Base-by-base conservation (phyloP, 2,329 filamentous ascomycete species). In the Penicillium digitatum region DNA sequence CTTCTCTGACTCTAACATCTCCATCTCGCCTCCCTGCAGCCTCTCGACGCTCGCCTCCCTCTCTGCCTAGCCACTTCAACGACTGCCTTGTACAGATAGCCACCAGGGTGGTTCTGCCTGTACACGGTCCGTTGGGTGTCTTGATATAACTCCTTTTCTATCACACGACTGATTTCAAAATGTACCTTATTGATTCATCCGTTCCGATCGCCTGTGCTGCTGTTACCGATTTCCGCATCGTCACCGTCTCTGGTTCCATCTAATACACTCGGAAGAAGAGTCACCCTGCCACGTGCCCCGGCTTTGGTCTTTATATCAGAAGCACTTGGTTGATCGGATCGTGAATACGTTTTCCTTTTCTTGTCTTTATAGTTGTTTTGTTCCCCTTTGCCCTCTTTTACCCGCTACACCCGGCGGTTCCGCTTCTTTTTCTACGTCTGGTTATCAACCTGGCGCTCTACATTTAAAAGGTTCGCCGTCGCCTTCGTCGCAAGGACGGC, bases 131-230 rank as follows among this genome's bases (percentile, higher is more conserved):
- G 65, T 63, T 66, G 62, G 63, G 67, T 66, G 59, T 59, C 57
- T 62, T 60, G 63, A 58, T 61, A 61, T 61, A 64, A 63, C 40
- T 35, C 38, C 38, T 35, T 59, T 56, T 51, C 37, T n/a, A 42
- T 42, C 27, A 54, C 29, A 48, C 35, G n/a, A 34, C 44, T 40
- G 20, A 20, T 60, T 62, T 64, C 72, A 74, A 74, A 67, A 74
- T 74, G 72, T 74, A 74, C 69, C 60, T 55, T 73, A 66, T 67
- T 72, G 68, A 54, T 56, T 63, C 65, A 59, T 57, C 60, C 60
- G 65, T 66, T 66, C 72, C 71, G 71, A 71, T 74, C 71, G 63
- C 67, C 69, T 59, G 63, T 67, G 65, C 69, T 70, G 67, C 66
- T 53, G 58, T 65, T 64, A 66, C 67, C 68, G 68, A 71, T 67